Conservation (phyloP, 495 filamentous ascomycete species). For the Neurospora discreta region DNA sequence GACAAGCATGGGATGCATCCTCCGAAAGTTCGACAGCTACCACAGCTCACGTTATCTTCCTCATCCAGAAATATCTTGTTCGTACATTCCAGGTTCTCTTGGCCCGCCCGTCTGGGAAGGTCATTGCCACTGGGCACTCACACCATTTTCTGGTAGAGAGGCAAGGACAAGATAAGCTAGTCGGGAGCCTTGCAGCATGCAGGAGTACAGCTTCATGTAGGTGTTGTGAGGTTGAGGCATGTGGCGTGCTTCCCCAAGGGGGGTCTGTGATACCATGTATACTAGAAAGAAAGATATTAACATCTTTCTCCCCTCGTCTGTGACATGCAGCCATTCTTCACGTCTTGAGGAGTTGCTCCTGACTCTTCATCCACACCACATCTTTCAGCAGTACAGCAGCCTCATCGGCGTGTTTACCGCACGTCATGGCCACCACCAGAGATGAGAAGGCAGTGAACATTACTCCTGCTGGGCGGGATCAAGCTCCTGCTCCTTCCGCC, state of each 20-base stretch:
- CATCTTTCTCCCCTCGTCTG: neutral
- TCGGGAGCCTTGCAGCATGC: neutral
- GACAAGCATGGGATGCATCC: neutral
- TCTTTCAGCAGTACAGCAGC: neutral
- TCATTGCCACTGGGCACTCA: neutral
- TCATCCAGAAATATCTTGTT: neutral
- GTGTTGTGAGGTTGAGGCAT: neutral
- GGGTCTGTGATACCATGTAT: neutral
- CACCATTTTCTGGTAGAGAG: neutral
- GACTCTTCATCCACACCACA: neutral
- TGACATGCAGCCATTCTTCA: neutral
- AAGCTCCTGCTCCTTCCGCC: neutral
- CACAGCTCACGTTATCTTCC: neutral
- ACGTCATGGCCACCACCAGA: neutral
- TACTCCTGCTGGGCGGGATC: neutral
- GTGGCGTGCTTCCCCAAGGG: neutral
- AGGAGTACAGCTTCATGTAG: neutral
- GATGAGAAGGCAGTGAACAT: neutral
- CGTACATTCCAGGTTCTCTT: neutral
- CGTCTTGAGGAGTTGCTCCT: neutral
- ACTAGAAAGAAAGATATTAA: neutral
- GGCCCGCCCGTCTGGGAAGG: neutral
- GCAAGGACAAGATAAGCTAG: neutral
- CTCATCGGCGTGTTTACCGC: neutral
- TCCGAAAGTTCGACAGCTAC: neutral